A percentile compares a stretch with the other conserved stretches of the same genome.
Evolutionary conservation across 1,284 basidiomycete genomes (phyloP).

Genomic region (Microbotryum silenes-acaulis): DNA sequence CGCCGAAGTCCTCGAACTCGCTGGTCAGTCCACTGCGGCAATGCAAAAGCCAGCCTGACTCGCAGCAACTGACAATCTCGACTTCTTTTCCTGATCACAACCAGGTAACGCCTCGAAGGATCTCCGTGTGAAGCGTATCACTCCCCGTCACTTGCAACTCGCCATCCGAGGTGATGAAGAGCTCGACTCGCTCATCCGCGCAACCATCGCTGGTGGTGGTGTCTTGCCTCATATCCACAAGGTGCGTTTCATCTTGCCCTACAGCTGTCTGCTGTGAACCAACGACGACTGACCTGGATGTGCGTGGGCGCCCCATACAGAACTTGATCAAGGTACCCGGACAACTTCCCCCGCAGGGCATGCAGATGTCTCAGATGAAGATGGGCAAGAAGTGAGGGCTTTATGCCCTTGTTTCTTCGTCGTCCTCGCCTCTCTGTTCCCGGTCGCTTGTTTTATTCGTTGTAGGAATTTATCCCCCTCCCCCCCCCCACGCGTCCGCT

Average conservation of each 20-base stretch:
- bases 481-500: too few relatives aligned
- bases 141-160: conserved; percentile 82
- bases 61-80: not conserved
- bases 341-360: not conserved
- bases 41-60: not conserved
- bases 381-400: too few relatives aligned
- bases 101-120: conserved; percentile 94
- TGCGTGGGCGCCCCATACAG: not conserved
- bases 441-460: too few relatives aligned
- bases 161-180: conserved; percentile 96
- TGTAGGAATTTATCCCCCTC: too few relatives aligned
- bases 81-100: not conserved
- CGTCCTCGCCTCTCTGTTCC: too few relatives aligned
- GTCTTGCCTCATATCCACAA: conserved; percentile 96
- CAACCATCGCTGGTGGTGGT: conserved; percentile 66
- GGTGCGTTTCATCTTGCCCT: conserved; percentile 34
- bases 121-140: conserved; percentile 91
- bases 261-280: not conserved
- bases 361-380: too few relatives aligned
- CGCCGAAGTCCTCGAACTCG: conserved; percentile 81
- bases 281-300: not conserved
- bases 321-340: conserved; percentile 6
- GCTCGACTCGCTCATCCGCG: conserved; percentile 53
- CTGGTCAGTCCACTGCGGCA: conserved; percentile 50
- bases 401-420: too few relatives aligned